Percentiles rank a stretch among this genome's conserved stretches.
Conservation (phyloP, 2,329 filamentous ascomycete genomes). For the Claviceps spartinae region DNA sequence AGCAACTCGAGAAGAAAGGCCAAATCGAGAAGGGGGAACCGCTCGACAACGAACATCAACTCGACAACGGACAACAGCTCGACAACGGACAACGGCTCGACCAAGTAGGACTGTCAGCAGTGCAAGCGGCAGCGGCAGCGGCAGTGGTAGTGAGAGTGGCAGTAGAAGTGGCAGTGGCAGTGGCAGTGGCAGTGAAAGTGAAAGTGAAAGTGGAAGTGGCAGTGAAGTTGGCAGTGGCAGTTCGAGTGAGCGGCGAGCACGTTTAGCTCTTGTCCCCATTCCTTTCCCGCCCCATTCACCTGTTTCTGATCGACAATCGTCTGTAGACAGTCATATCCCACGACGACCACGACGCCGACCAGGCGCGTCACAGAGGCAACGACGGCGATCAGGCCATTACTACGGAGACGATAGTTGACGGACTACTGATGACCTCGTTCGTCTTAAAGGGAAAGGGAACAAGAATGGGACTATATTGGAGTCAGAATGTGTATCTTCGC, state of each 20-base stretch:
- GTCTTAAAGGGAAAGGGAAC: background rate
- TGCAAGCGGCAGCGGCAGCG: no score
- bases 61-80: constrained; percentile 30
- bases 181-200: background rate
- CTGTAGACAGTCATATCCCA: constrained; percentile 1
- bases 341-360: constrained; percentile 2
- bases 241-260: constrained; percentile 3
- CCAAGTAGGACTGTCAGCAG: no score
- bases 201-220: background rate
- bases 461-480: background rate
- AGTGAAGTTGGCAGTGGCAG: background rate
- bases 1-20: constrained; percentile 22
- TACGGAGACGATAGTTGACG: constrained; percentile 3
- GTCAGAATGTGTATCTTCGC: background rate
- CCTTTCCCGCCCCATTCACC: background rate
- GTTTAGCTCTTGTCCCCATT: background rate
- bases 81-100: constrained; percentile 17
- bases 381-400: constrained; percentile 1
- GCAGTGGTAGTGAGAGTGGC: background rate
- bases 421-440: background rate
- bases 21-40: no score
- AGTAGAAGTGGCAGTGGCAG: background rate
- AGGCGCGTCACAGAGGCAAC: constrained; percentile 1
- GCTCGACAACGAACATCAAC: no score
- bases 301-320: constrained; percentile 1